A percentile compares a stretch with the other conserved stretches of the same genome.
Conservation (phyloP, 345 rosid genomes). For the Acer yangbiense region DNA sequence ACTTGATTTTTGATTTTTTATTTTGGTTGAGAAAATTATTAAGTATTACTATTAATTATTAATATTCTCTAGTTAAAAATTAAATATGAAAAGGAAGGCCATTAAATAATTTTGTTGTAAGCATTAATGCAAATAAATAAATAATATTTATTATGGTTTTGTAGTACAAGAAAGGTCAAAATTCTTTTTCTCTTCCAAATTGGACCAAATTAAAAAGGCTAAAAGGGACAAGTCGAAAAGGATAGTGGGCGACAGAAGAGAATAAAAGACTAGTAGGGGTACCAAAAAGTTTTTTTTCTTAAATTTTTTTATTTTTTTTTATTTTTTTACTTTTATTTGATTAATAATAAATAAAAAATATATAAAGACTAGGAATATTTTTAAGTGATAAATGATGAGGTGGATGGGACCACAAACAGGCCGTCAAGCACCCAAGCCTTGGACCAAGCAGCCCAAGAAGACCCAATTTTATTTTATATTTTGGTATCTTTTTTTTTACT, state of each 20-base stretch:
- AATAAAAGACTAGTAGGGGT: slow-evolving; percentile 11
- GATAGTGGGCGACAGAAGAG: slow-evolving; percentile 32
- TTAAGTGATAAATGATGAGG: neutral
- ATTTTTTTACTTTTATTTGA: neutral
- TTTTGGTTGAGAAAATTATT: too few species aligned
- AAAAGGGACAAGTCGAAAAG: slow-evolving; percentile 33
- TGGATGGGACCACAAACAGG: slow-evolving; percentile 25
- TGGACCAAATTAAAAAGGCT: slow-evolving; percentile 1
- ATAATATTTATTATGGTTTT: too few species aligned
- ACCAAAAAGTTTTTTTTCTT: neutral
- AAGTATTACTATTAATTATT: too few species aligned
- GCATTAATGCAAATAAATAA: neutral
- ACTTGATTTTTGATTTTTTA: too few species aligned
- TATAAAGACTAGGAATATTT: neutral
- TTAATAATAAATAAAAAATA: neutral
- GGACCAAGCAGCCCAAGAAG: neutral
- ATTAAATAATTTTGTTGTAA: neutral
- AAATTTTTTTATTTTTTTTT: too few species aligned
- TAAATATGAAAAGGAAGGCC: neutral
- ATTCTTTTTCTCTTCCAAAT: neutral
- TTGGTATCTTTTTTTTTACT: too few species aligned
- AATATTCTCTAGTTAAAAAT: neutral
- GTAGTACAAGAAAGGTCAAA: neutral
- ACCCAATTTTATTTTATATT: too few species aligned
- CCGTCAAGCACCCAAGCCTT: slow-evolving; percentile 10